Base-by-base conservation (phyloP, 441 rosid species). In the Corymbia calophylla region DNA sequence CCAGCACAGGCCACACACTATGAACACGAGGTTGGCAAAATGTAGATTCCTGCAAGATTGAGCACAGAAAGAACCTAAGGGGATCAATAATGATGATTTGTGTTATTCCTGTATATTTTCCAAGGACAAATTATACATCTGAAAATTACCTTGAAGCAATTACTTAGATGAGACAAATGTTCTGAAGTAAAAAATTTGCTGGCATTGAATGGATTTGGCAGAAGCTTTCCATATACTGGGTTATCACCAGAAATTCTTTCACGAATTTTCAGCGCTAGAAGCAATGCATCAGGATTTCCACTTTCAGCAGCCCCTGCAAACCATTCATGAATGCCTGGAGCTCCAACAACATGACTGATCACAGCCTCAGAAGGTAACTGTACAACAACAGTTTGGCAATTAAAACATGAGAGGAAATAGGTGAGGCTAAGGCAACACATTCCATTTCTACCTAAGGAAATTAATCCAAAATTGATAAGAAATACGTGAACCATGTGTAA, bases 1-100 rank as follows among this genome's bases (percentile, higher is more conserved):
- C 94, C 90, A 98, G 93, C 90, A 94, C 93, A 77, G 95, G 94
- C 99, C 99, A 98, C 87, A 97, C 89, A 89, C 97, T 93, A 88
- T 98, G 99, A 88, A 97, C 94, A 89, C 99, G 97, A 91, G 99
- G 99, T 93, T 96, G 99, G 90, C 99, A 98, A 93, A 97, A 97
- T 87, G 99, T 93, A 80, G 99, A 96, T 91, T 97, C 99, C 99
- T 98, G 97, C 90, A 89, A 92, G 62, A 86, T 91, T 88, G 88
- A 70, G 90, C 88, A 91, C 48, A 89, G 88, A 73, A 55, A 88
- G 13, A 87, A 88, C 53, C 25, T 80, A 91, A 17, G 13, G 8
- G 51, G 84, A 77, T 77, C 51, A 77, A 39, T 44, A 39, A 77
- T 39, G 49, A 77, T 25, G 49, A 47, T 39, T 11, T 77, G 51